Evolutionary conservation across 495 filamentous ascomycete species (phyloP).

Genomic region (Aspergillus campestris): DNA sequence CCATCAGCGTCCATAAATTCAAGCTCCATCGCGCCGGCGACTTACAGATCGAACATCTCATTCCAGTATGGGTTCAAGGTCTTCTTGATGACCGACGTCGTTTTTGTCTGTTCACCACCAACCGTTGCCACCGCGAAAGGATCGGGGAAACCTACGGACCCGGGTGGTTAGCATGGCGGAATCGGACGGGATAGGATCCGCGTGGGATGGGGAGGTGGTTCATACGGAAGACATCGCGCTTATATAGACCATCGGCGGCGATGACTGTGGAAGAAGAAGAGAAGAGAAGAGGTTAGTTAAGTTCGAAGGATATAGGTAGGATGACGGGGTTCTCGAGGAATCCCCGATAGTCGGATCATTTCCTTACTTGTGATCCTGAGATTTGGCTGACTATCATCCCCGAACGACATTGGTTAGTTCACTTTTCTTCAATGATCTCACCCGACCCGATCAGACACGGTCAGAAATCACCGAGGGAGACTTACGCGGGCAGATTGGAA

Average conservation of each 20-base stretch:
- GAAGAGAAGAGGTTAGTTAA: slow-evolving; percentile 7
- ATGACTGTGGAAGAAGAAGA: slow-evolving; percentile 63
- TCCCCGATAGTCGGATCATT: slow-evolving; percentile 15
- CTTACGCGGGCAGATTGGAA: slow-evolving; percentile 54
- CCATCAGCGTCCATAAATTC: too few species aligned
- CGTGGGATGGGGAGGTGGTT: background rate
- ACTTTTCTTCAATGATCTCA: too few species aligned
- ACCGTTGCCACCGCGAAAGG: slow-evolving; percentile 96
- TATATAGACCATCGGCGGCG: slow-evolving; percentile 96
- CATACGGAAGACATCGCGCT: slow-evolving; percentile 94
- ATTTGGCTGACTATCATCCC: slow-evolving; percentile 42
- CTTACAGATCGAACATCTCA: slow-evolving; percentile 94
- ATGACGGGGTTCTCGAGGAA: background rate
- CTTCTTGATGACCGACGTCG: slow-evolving; percentile 90
- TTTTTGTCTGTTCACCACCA: slow-evolving; percentile 92
- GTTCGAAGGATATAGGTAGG: too few species aligned
- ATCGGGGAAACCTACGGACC: slow-evolving; percentile 75
- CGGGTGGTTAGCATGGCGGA: slow-evolving; percentile 12
- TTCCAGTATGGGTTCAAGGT: slow-evolving; percentile 99
- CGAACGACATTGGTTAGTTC: background rate
- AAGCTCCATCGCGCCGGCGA: slow-evolving; percentile 1
- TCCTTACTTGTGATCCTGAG: slow-evolving; percentile 56
- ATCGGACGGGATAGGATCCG: background rate
- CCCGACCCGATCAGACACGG: too few species aligned
- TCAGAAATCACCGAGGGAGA: slow-evolving; percentile 2